These are phyloP conservation scores for Pichia thaimueangensis DNA, from an alignment of 805 yeast species.

Conservation along the genomic window DNA sequence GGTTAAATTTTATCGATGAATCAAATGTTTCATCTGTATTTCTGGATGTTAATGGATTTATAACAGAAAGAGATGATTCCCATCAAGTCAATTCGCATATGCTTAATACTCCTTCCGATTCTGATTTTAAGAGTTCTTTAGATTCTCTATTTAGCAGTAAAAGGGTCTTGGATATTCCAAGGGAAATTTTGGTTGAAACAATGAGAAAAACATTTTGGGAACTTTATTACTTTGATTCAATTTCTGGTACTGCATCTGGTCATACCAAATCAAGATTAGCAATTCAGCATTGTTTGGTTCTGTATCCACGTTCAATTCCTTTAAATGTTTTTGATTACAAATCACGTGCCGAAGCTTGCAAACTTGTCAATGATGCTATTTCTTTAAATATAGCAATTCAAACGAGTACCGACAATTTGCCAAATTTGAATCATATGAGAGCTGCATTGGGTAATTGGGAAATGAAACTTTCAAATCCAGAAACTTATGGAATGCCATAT, in stretches of 20 bases:
- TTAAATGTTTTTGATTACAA: conserved; percentile 38
- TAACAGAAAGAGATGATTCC: conserved; percentile 15
- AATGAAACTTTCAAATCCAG: conserved; percentile 39
- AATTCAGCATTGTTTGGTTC: conserved; percentile 29
- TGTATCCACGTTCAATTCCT: conserved; percentile 35
- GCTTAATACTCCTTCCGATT: conserved; percentile 18
- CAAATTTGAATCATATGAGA: conserved; percentile 33
- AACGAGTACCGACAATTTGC: conserved; percentile 32
- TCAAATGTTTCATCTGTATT: conserved; percentile 22
- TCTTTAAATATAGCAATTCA: conserved; percentile 41
- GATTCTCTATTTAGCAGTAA: conserved; percentile 13
- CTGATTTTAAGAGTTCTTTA: conserved; percentile 15
- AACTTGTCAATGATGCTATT: conserved; percentile 44
- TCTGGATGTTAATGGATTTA: conserved; percentile 31
- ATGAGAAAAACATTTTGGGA: conserved; percentile 49
- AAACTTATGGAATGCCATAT: conserved; percentile 35
- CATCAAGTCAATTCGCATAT: background rate
- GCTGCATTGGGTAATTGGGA: conserved; percentile 49
- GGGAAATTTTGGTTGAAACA: conserved; percentile 25
- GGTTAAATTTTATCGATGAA: conserved; percentile 35
- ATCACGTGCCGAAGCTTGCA: conserved; percentile 40
- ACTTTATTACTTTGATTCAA: conserved; percentile 43
- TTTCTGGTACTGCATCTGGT: conserved; percentile 51
- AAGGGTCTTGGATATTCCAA: conserved; percentile 20
- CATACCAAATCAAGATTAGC: conserved; percentile 36